Evolutionary conservation across 768 basidiomycete genomes (phyloP).

Genomic region (Lentinula aciculospora): DNA sequence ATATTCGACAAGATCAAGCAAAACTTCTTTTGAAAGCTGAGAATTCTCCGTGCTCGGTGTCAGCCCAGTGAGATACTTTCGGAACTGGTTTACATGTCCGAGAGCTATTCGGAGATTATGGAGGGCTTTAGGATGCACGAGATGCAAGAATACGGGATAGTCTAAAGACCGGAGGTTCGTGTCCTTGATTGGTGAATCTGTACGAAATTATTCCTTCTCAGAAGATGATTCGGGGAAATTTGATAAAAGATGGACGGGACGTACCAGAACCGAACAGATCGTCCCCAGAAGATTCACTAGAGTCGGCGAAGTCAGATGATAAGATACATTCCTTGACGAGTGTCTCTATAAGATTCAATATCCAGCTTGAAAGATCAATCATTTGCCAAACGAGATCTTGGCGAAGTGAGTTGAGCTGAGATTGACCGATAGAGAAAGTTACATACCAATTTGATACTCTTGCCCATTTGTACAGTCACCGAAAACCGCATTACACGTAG

Average conservation of each 20-base stretch:
- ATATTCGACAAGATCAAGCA: slow-evolving; percentile 57
- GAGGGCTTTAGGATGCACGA: slow-evolving; percentile 60
- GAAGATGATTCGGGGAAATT: neutral
- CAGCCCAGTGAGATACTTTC: slow-evolving; percentile 44
- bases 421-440: neutral
- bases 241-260: neutral
- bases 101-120: slow-evolving; percentile 44
- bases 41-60: slow-evolving; percentile 56
- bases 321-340: slow-evolving; percentile 53
- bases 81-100: slow-evolving; percentile 54
- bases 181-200: neutral
- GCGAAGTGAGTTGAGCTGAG: slow-evolving; percentile 4
- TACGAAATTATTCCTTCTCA: neutral
- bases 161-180: slow-evolving; percentile 16
- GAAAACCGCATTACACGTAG: slow-evolving; percentile 57
- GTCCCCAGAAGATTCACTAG: slow-evolving; percentile 13
- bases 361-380: slow-evolving; percentile 56
- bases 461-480: slow-evolving; percentile 59
- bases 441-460: slow-evolving; percentile 37
- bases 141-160: slow-evolving; percentile 45
- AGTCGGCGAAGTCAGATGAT: slow-evolving; percentile 19
- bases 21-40: slow-evolving; percentile 55
- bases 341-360: slow-evolving; percentile 53
- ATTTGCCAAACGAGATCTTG: slow-evolving; percentile 73
- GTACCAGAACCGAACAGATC: neutral